Percentiles rank a stretch among this genome's conserved stretches.
These are phyloP conservation scores for Radiomyces spectabilis DNA, from an alignment of 192 early-diverging fungal species.

Conservation along the genomic window DNA sequence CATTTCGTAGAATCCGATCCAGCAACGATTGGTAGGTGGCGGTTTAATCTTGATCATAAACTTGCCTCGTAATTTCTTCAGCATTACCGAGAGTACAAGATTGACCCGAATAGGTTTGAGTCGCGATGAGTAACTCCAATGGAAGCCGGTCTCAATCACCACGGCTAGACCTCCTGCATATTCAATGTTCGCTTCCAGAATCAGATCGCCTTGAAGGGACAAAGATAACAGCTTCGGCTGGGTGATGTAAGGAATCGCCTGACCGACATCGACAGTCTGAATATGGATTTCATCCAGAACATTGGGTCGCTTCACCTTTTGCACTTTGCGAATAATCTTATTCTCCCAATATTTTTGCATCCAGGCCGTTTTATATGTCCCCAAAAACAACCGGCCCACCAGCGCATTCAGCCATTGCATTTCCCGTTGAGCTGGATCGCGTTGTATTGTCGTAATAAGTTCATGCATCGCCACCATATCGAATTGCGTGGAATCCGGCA, in stretches of 20 bases:
- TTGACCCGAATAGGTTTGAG: conserved; percentile 24
- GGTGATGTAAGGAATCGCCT: conserved; percentile 73
- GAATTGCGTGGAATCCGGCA: background rate
- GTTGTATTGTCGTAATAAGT: background rate
- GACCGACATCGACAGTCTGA: conserved; percentile 65
- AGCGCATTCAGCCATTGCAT: background rate
- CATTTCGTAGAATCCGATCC: conserved; percentile 79
- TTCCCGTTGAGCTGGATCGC: background rate
- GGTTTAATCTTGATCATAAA: conserved; percentile 73
- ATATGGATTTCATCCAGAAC: conserved; percentile 78
- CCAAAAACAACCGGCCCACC: background rate
- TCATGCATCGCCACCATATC: background rate
- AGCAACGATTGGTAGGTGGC: conserved; percentile 76
- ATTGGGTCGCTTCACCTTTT: conserved; percentile 53
- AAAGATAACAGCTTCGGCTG: conserved; percentile 64
- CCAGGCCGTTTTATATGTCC: conserved; percentile 20
- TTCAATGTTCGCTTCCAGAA: conserved; percentile 66
- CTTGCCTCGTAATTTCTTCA: conserved; percentile 65
- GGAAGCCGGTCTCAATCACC: conserved; percentile 55
- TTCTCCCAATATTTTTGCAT: conserved; percentile 50
- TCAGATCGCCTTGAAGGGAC: conserved; percentile 56
- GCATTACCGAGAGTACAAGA: conserved; percentile 67
- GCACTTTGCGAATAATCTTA: conserved; percentile 56
- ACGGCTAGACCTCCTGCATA: conserved; percentile 71
- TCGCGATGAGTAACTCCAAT: conserved; percentile 10